Evolutionary conservation across 2,329 filamentous ascomycete species (phyloP).

Genomic region (Pestalotiopsis sp.): DNA sequence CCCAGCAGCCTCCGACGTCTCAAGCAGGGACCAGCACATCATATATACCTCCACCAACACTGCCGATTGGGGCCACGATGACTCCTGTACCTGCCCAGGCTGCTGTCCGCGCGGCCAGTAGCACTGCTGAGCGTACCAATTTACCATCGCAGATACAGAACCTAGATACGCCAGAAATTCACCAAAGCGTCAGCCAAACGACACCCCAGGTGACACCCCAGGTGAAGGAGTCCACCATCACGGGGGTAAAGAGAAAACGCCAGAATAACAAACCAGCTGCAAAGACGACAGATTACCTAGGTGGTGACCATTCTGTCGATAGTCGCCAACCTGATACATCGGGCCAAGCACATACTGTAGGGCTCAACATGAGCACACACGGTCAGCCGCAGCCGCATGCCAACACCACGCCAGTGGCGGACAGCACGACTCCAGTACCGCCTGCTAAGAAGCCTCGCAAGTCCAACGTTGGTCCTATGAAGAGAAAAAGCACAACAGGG

Average conservation of each 20-base stretch:
- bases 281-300: constrained; percentile 17
- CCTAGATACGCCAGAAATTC: constrained; percentile 4
- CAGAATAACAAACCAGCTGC: constrained; percentile 23
- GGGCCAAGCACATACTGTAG: not conserved
- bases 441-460: constrained; percentile 33
- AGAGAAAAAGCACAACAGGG: not conserved
- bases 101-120: constrained; percentile 17
- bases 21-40: constrained; percentile 15
- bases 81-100: not conserved
- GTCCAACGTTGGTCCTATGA: constrained; percentile 22
- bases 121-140: constrained; percentile 23
- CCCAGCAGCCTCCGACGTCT: constrained; percentile 1
- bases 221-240: constrained; percentile 34
- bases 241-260: constrained; percentile 35
- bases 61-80: constrained; percentile 5
- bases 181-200: constrained; percentile 6
- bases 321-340: not conserved
- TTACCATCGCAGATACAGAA: constrained; percentile 16
- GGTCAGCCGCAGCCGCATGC: not conserved
- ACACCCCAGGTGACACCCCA: constrained; percentile 17
- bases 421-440: constrained; percentile 16
- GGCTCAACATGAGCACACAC: not conserved
- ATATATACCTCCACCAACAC: constrained; percentile 18
- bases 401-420: not conserved
- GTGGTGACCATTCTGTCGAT: not conserved